Evolutionary conservation across 352 stramenopile species (phyloP).

Genomic region (Globisporangium canariense): DNA sequence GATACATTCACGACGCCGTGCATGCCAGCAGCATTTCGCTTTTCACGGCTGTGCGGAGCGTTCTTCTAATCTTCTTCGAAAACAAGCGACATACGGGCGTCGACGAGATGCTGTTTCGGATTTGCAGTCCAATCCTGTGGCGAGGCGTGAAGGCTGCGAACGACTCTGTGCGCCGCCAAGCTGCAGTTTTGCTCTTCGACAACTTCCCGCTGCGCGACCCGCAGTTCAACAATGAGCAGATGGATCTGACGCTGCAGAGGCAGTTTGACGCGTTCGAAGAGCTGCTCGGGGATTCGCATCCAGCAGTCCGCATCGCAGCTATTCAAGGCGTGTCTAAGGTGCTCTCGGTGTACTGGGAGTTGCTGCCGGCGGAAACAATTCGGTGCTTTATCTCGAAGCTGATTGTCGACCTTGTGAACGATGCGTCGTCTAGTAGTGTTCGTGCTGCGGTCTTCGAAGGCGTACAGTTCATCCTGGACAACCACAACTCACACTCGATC

Average conservation of each 20-base stretch:
- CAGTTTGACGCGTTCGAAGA: constrained; percentile 85
- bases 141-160: constrained; percentile 80
- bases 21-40: constrained; percentile 64
- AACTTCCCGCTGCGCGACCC: constrained; percentile 81
- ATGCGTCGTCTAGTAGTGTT: constrained; percentile 69
- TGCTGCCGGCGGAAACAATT: constrained; percentile 77
- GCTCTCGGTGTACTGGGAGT: constrained; percentile 82
- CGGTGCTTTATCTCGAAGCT: constrained; percentile 82
- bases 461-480: constrained; percentile 83
- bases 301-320: constrained; percentile 68
- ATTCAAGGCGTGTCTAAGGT: constrained; percentile 83
- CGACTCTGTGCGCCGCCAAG: constrained; percentile 78
- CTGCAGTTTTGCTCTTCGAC: constrained; percentile 79
- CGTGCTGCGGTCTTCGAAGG: constrained; percentile 82
- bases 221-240: constrained; percentile 69
- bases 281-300: constrained; percentile 68
- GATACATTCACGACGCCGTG: constrained; percentile 71
- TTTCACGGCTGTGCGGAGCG: constrained; percentile 57
- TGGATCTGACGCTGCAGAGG: constrained; percentile 73
- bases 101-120: constrained; percentile 82
- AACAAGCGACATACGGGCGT: constrained; percentile 80
- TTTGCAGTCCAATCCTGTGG: constrained; percentile 84
- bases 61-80: constrained; percentile 85
- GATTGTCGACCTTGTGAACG: constrained; percentile 78
- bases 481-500: constrained; percentile 82